Conservation (phyloP, 1,284 basidiomycete species). For the Meira miltonrushii region DNA sequence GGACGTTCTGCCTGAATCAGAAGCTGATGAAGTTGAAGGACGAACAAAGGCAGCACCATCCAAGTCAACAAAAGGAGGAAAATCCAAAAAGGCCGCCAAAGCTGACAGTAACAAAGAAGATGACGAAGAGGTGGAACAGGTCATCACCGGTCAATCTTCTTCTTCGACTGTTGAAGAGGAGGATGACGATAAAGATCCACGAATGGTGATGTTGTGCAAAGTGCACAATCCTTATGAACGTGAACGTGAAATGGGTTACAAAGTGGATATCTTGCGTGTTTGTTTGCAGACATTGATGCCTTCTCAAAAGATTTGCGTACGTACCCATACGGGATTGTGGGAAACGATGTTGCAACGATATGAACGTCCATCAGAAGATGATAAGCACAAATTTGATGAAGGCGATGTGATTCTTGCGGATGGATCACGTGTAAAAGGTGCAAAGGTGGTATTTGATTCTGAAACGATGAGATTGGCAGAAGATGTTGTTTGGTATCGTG, state of each 20-base stretch:
- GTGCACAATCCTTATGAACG: slow-evolving; percentile 44
- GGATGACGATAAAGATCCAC: slow-evolving; percentile 20
- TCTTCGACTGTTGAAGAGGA: background rate
- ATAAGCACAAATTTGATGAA: background rate
- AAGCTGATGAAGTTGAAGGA: slow-evolving; percentile 42
- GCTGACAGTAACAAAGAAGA: slow-evolving; percentile 10
- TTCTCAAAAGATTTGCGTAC: background rate
- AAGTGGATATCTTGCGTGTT: background rate
- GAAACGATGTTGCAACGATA: background rate
- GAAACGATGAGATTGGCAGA: slow-evolving; percentile 3
- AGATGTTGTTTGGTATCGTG: background rate
- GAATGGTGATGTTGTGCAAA: slow-evolving; percentile 46
- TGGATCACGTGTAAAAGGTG: background rate
- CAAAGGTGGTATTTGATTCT: slow-evolving; percentile 3
- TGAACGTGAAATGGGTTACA: slow-evolving; percentile 7
- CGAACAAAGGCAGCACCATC: slow-evolving; percentile 9
- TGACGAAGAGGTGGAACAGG: background rate
- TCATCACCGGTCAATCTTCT: background rate
- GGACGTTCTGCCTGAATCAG: slow-evolving; percentile 26
- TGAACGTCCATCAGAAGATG: background rate
- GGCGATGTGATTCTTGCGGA: background rate
- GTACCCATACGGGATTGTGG: background rate
- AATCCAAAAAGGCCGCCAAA: slow-evolving; percentile 10
- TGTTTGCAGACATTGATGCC: background rate
- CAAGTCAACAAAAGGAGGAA: slow-evolving; percentile 5